Evolutionary conservation across 169 alveolate species (phyloP), one percentile per base, ranked within the genome.

Genomic region (Plasmodium relictum): DNA sequence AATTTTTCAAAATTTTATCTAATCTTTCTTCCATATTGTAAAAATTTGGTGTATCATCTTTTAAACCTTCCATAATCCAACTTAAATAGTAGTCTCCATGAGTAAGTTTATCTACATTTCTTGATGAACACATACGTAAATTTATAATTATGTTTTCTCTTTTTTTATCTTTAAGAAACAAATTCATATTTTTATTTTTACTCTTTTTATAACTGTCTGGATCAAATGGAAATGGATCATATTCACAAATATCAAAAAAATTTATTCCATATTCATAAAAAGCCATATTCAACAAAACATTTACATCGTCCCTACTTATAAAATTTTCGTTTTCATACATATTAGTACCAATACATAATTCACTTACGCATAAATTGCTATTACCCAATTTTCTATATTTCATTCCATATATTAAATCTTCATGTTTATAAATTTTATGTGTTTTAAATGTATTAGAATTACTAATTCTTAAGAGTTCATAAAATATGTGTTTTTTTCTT

Each of bases 161-260:
- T 62, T 92, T 78, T 48, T 73, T 85, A 39, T 87, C 80, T 37
- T 66, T 59, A 61, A 95, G 76, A 71, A 93, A 94, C 42, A 62
- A 56, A 18, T 92, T 80, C 88, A 95, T 52, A 50, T 93, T 89
- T 44, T 73, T 88, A 44, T 93, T 94, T 62, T 95, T 96, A 56
- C 96, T 94, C 26, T 89, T 73, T 69, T 93, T 93, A 73, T 91
- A 93, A 45, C 95, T 93, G 56, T 92, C 74, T 0, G 96, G 96
- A 50, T 92, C 95, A 52, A 72, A 76, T 18, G 97, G 97, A 69
- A 92, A 88, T 7, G 97, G 97, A 80, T 94, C 97, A 70, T 85
- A 93, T 58, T 95, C 97, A 52, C 96, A 93, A 6, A 94, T 93
- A 62, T 95, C 97, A 42, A 88, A 95, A 65, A 92, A 95, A 44